Base-by-base conservation (phyloP, 2,329 filamentous ascomycete genomes). In the Hirsutella minnesotensis region DNA sequence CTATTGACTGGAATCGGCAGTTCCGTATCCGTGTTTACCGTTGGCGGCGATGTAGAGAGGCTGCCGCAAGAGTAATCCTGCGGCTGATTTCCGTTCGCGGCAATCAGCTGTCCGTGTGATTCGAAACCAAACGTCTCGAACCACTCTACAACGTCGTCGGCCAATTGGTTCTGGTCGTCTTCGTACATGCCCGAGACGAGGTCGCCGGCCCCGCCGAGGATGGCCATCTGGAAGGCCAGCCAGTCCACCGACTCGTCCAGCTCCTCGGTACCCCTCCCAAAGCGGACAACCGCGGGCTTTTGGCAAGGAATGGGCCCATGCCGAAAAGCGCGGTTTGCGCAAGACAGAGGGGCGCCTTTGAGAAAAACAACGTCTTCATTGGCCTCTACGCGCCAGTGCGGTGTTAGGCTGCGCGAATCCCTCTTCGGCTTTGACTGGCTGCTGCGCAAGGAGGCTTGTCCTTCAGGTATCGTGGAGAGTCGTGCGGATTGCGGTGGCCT, bases 201-300 rank as follows among this genome's bases (percentile, higher is more conserved):
- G 48, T 75, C 73, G 24, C 70, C 72, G 2, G 72, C 70, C 5
- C 72, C 73, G 35, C 76, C 75, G 0, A 74, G 60, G 40, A 80
- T 78, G 15, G 77, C 76, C 68, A 79, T 78, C 57, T 81, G 77
- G 53, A 79, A 81, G 3, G 76, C 75, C 5, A 72, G 77, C 76
- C 76, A 80, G 61, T 81, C 76, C 3, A 80, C 57, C 9, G 64
- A 68, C 16, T 58, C 72, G 40, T 75, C 73, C 24, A 63, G 18
- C 56, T 59, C 45, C 61, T 64, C 44, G 57, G 49, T 20, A 15
- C 22, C 35, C 22, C 36, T 36, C 61, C 58, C 9, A 12, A 20
- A 9, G 15, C 52, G 60, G 19, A 56, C 49, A 8, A 67, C 52
- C 40, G 73, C 68, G 3, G 63, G 56, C 50, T 69, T 70, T 41